A percentile compares a stretch with the other conserved stretches of the same genome.
phyloP scores from a whole-genome alignment of 2,329 filamentous ascomycete species.

The Exophiala xenobiotica region DNA sequence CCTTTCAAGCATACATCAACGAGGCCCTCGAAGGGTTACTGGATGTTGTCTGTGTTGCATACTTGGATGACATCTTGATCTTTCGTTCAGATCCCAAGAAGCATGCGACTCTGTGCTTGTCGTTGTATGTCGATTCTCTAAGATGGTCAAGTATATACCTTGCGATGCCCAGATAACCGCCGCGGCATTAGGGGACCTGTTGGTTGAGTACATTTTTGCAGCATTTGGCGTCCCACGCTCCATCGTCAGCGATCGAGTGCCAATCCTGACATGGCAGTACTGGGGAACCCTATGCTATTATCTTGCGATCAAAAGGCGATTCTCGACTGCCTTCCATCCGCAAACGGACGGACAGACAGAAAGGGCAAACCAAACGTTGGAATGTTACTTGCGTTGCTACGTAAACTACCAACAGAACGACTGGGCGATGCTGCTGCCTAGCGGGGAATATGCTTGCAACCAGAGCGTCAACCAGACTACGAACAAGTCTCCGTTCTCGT shows the following conservation, averaged over 20 bases:
- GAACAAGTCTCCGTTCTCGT: too few species aligned
- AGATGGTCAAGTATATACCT: conserved; percentile 8
- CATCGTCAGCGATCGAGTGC: conserved; percentile 11
- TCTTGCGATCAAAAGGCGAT: conserved; percentile 4
- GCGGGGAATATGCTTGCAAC: conserved; percentile 8
- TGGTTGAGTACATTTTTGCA: conserved; percentile 12
- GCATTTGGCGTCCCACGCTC: conserved; percentile 7
- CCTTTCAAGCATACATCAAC: conserved; percentile 35
- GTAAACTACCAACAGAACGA: conserved; percentile 11
- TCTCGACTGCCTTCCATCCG: conserved; percentile 13
- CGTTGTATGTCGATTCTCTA: conserved; percentile 6
- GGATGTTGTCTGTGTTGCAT: conserved; percentile 15
- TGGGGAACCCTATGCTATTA: conserved; percentile 6
- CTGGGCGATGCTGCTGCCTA: neutral
- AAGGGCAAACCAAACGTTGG: conserved; percentile 11
- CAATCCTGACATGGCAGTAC: conserved; percentile 11
- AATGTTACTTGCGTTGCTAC: conserved; percentile 14
- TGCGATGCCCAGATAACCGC: conserved; percentile 2
- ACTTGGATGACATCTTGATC: conserved; percentile 35
- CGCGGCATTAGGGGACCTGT: conserved; percentile 4
- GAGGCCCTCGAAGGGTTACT: conserved; percentile 25
- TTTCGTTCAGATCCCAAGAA: conserved; percentile 24
- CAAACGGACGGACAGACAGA: conserved; percentile 13
- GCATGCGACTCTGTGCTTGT: conserved; percentile 13
- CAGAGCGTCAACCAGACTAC: conserved; percentile 26